Conservation (phyloP, 192 early-diverging fungal genomes). For the Diversispora epigaea region DNA sequence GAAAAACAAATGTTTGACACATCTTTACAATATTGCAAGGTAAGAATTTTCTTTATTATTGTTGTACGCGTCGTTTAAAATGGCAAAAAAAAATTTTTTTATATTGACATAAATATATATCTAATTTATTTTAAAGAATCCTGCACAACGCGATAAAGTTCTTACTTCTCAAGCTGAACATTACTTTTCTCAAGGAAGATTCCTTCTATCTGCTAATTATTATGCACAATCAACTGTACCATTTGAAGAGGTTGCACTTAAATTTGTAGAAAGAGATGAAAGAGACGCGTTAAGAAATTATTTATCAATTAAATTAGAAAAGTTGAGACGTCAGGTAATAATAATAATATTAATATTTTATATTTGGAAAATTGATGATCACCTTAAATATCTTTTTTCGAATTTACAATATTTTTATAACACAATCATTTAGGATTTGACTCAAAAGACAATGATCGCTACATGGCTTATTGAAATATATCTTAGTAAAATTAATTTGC, state of each 20-base stretch:
- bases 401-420: constrained; percentile 1
- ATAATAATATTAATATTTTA: background rate
- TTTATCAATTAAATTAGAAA: constrained; percentile 72
- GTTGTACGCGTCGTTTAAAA: too few species aligned
- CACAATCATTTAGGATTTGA: constrained; percentile 58
- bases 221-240: constrained; percentile 78
- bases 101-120: background rate
- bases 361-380: background rate
- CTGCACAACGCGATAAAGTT: constrained; percentile 75
- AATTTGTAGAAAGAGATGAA: constrained; percentile 76
- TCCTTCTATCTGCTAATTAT: constrained; percentile 75
- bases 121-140: constrained; percentile 46
- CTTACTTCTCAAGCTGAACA: constrained; percentile 84
- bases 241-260: constrained; percentile 91
- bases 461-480: constrained; percentile 93
- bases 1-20: constrained; percentile 77
- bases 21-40: constrained; percentile 78
- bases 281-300: constrained; percentile 75
- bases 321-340: constrained; percentile 60
- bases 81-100: background rate
- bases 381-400: constrained; percentile 16
- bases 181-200: constrained; percentile 74
- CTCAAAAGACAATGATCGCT: constrained; percentile 75
- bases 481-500: constrained; percentile 70
- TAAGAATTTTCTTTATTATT: constrained; percentile 21